Conservation (phyloP, 108 stramenopile genomes). For the Craspedostauros australis region DNA sequence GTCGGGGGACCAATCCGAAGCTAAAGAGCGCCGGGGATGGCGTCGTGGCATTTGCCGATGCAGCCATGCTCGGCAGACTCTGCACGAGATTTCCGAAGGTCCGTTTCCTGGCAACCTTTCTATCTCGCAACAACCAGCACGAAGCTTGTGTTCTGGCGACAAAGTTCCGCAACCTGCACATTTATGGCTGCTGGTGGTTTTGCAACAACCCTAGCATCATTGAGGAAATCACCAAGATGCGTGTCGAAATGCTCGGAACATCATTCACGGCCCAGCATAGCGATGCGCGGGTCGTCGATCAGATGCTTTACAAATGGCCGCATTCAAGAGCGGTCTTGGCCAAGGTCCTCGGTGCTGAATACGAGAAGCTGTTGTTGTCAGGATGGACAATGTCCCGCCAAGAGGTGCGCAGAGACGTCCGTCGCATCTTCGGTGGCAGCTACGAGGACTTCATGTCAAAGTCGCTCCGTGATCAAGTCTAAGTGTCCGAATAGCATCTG, state of each 20-base stretch:
- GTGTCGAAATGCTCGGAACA: conserved; percentile 85
- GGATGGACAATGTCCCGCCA: conserved; percentile 49
- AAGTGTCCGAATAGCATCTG: no score
- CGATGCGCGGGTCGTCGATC: conserved; percentile 86
- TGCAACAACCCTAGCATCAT: conserved; percentile 90
- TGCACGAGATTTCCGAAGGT: conserved; percentile 70
- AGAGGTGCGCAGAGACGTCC: conserved; percentile 69
- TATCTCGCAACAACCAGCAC: conserved; percentile 84
- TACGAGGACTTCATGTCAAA: conserved; percentile 90
- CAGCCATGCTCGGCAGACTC: conserved; percentile 43
- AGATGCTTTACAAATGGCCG: conserved; percentile 90
- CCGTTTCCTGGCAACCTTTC: conserved; percentile 83
- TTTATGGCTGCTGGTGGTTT: conserved; percentile 88
- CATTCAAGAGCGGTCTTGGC: conserved; percentile 82
- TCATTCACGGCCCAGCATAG: conserved; percentile 87
- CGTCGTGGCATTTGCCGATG: conserved; percentile 78
- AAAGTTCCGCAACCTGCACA: conserved; percentile 87
- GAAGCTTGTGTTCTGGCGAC: conserved; percentile 78
- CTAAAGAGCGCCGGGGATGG: conserved; percentile 73
- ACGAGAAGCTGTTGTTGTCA: conserved; percentile 41
- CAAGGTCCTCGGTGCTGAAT: conserved; percentile 57
- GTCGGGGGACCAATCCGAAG: conserved; percentile 66
- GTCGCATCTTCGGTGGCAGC: conserved; percentile 64
- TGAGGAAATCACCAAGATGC: conserved; percentile 74
- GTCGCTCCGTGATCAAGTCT: no score